These are phyloP conservation scores for Marasmius sp. DNA, from an alignment of 1,284 basidiomycete species.

Conservation along the genomic window DNA sequence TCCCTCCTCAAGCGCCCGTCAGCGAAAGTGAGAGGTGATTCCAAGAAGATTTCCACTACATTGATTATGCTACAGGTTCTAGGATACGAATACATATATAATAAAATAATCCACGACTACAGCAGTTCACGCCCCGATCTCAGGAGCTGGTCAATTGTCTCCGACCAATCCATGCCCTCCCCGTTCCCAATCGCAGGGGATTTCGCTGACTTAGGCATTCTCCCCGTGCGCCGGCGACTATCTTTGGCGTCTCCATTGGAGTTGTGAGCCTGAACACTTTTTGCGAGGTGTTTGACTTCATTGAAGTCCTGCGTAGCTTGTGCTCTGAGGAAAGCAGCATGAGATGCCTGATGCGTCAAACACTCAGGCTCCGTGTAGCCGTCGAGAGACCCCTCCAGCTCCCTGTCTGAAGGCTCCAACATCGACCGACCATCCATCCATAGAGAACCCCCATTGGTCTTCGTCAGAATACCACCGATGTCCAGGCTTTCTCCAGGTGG, in stretches of 20 bases:
- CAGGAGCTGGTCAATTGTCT: constrained; percentile 28
- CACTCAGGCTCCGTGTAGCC: constrained; percentile 58
- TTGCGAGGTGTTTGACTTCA: constrained; percentile 67
- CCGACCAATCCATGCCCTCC: constrained; percentile 40
- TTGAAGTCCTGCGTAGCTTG: constrained; percentile 69
- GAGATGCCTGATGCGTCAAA: constrained; percentile 60
- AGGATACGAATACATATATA: background rate
- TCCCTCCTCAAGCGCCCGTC: too few relatives aligned
- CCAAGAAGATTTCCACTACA: background rate
- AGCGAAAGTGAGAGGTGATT: too few relatives aligned
- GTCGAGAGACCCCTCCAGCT: constrained; percentile 31
- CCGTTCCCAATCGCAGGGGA: constrained; percentile 29
- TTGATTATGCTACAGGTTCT: background rate
- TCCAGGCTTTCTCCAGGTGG: constrained; percentile 84
- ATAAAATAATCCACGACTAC: background rate
- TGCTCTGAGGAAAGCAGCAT: constrained; percentile 66
- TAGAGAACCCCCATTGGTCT: constrained; percentile 68
- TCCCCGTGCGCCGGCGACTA: constrained; percentile 9
- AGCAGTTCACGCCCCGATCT: constrained; percentile 11
- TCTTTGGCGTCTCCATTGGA: constrained; percentile 33
- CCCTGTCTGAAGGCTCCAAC: constrained; percentile 27
- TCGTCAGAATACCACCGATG: constrained; percentile 66
- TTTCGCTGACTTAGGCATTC: constrained; percentile 14
- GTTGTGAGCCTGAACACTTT: constrained; percentile 43
- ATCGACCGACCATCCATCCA: constrained; percentile 57